Evolutionary conservation across 2,329 filamentous ascomycete species (phyloP), one percentile per base, ranked within the genome.

Genomic region (Epichloe scottii): DNA sequence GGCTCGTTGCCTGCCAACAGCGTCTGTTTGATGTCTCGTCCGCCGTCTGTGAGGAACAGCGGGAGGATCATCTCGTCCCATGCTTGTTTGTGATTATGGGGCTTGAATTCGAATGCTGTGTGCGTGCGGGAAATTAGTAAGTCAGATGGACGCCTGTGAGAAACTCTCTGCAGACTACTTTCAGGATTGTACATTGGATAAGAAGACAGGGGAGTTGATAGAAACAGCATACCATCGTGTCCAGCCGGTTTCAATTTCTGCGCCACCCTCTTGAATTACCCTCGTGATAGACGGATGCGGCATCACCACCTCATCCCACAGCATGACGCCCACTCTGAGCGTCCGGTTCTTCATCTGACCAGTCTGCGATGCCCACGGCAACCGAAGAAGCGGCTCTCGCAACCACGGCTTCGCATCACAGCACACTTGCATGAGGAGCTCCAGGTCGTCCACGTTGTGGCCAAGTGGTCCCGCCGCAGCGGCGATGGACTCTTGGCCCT

Each of bases 1-100:
- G 81, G 79, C 58, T 86, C 82, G 1, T 75, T 76, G 0, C 74
- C 74, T 1, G 69, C 67, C 2, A 71, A 66, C 3, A 85, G 68
- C 0, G 73, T 70, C 2, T 68, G 70, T 1, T 64, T 63, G 33
- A 76, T 75, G 52, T 79, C 74, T n/a, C 69, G 65, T 0, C 73
- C 82, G 33, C 78, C 81, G 56, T 86, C 82, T 1, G 71, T 64
- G 63, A 78, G 85, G 60, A 83, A 83, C 1, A 80, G 58, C 1
- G 56, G 55, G 2, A 60, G 60, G 14, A 57, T 23, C 8, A 78
- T 68, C 6, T 79, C 66, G 33, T 53, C 50, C 54, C 54, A 55
- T 8, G 54, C 51, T 17, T 45, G 39, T 35, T 40, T 48, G 38
- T 53, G 54, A 14, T 55, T 34, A 19, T 53, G 46, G 6, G 54